These are phyloP conservation scores for Petunia axillaris DNA, from an alignment of 257 asterid species.

Conservation along the genomic window DNA sequence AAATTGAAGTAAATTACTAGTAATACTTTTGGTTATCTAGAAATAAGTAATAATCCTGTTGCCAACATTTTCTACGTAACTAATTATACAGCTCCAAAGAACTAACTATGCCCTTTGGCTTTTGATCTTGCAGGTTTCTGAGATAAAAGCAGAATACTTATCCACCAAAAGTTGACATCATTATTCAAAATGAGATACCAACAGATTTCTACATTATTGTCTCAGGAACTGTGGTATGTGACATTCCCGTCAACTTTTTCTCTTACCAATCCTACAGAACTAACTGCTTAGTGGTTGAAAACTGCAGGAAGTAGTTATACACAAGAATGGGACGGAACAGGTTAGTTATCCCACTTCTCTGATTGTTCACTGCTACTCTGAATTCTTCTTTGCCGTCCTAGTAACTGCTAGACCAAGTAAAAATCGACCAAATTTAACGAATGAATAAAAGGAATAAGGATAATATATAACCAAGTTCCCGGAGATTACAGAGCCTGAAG, in stretches of 20 bases:
- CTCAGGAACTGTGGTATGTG: slow-evolving; percentile 87
- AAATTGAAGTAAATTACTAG: not conserved
- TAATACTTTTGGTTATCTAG: not conserved
- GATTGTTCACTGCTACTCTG: not conserved
- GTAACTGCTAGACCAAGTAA: not conserved
- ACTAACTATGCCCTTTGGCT: not conserved
- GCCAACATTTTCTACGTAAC: not conserved
- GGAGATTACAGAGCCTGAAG: not conserved
- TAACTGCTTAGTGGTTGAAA: slow-evolving; percentile 38
- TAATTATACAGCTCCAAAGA: not conserved
- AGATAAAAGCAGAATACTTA: slow-evolving; percentile 88
- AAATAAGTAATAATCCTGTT: not conserved
- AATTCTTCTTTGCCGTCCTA: not conserved
- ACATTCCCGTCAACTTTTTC: slow-evolving; percentile 18
- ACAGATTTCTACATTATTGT: slow-evolving; percentile 90
- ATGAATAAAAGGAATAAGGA: not conserved
- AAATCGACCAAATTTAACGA: not conserved
- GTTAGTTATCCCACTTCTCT: slow-evolving; percentile 37
- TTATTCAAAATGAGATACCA: slow-evolving; percentile 85
- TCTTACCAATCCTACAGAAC: slow-evolving; percentile 15
- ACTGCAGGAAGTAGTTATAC: slow-evolving; percentile 76
- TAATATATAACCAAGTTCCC: not conserved
- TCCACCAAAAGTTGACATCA: slow-evolving; percentile 90
- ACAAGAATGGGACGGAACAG: slow-evolving; percentile 74
- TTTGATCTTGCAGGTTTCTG: slow-evolving; percentile 65